A percentile compares a stretch with the other conserved stretches of the same genome.
Evolutionary conservation across 306 rosid genomes (phyloP).

Genomic region (Chamaecrista fasciculata): DNA sequence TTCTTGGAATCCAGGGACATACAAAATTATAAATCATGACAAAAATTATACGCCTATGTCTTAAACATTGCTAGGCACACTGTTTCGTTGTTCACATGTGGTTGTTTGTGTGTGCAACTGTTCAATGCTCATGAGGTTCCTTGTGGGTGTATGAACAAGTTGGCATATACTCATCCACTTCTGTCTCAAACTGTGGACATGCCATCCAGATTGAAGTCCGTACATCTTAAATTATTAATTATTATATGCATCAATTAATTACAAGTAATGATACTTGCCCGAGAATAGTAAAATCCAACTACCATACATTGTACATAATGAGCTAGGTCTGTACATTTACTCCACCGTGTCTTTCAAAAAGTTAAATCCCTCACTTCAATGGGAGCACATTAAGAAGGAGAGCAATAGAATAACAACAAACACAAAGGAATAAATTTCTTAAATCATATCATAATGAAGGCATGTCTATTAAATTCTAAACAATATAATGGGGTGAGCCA

Average conservation of each 20-base stretch:
- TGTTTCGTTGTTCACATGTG: background rate
- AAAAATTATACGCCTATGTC: background rate
- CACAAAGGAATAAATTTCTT: background rate
- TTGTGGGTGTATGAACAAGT: background rate
- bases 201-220: background rate
- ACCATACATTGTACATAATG: too few relatives aligned
- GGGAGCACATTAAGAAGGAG: background rate
- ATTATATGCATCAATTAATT: background rate
- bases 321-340: background rate
- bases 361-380: background rate
- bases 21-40: background rate
- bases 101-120: background rate
- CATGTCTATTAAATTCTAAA: background rate
- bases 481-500: background rate
- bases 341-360: background rate
- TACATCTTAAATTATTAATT: background rate
- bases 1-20: conserved; percentile 7
- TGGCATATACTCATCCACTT: background rate
- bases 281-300: background rate
- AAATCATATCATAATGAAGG: background rate
- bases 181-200: background rate
- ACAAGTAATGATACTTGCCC: background rate
- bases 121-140: too few relatives aligned
- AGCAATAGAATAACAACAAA: background rate
- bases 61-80: background rate